Evolutionary conservation across 2,329 filamentous ascomycete genomes (phyloP).

Genomic region (Fusarium mundagurra): DNA sequence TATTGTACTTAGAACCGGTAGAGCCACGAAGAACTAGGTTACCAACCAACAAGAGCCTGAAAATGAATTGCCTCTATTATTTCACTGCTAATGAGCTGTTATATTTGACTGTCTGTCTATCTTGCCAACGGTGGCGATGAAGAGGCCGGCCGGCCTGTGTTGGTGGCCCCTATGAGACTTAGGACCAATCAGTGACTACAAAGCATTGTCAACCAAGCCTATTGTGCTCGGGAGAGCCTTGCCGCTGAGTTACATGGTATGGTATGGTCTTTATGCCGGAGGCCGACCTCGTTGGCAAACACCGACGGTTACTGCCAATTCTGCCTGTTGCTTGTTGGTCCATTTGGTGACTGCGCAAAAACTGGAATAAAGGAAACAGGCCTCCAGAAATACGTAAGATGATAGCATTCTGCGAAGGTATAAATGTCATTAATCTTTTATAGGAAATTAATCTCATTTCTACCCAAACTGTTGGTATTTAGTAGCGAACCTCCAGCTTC

Average conservation of each 20-base stretch:
- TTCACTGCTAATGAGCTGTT: accelerated
- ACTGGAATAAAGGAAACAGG: not conserved
- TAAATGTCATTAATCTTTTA: not conserved
- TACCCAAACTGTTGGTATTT: not conserved
- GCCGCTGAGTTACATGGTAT: not conserved
- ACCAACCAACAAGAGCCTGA: too few relatives aligned
- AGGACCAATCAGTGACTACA: not conserved
- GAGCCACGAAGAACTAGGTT: not conserved
- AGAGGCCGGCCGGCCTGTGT: not conserved
- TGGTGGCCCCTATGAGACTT: not conserved
- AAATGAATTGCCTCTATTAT: too few relatives aligned
- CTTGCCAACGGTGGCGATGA: not conserved
- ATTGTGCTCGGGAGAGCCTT: not conserved
- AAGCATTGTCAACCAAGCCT: too few relatives aligned
- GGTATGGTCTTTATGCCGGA: not conserved
- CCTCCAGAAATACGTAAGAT: not conserved
- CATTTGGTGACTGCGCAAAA: not conserved
- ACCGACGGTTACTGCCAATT: not conserved
- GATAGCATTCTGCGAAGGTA: not conserved
- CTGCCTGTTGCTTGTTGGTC: not conserved
- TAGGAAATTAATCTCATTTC: not conserved
- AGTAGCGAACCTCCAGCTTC: not conserved
- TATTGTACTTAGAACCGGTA: not conserved
- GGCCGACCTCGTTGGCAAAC: not conserved
- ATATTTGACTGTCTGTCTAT: not conserved